Percentiles rank a stretch among this genome's conserved stretches.
Conservation (phyloP, 768 basidiomycete genomes). For the Neoboletus magnificus region DNA sequence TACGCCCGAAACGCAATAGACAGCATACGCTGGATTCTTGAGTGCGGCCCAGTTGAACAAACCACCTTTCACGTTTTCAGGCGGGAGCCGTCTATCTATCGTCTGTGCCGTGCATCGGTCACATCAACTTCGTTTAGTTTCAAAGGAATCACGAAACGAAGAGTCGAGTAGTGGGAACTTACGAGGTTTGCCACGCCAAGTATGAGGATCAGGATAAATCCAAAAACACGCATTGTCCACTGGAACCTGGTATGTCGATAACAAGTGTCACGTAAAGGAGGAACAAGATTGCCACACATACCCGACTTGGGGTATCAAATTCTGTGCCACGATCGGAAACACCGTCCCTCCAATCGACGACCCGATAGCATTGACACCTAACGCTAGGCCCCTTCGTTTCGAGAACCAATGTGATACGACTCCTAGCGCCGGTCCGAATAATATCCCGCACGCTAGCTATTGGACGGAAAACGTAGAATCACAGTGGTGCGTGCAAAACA, state of each 20-base stretch:
- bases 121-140: not conserved
- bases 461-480: not conserved
- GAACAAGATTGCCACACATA: constrained; percentile 26
- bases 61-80: constrained; percentile 51
- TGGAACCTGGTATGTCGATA: constrained; percentile 48
- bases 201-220: constrained; percentile 53
- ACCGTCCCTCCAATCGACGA: constrained; percentile 67
- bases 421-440: constrained; percentile 60
- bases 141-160: not conserved
- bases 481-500: not conserved
- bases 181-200: constrained; percentile 57
- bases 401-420: constrained; percentile 75
- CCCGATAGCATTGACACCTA: constrained; percentile 64
- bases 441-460: constrained; percentile 46
- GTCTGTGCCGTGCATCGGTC: constrained; percentile 11
- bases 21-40: constrained; percentile 42
- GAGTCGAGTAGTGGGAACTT: constrained; percentile 5
- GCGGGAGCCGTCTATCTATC: constrained; percentile 50
- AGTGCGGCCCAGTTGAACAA: constrained; percentile 55
- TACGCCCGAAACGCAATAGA: constrained; percentile 58
- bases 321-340: constrained; percentile 59
- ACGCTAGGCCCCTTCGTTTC: constrained; percentile 48
- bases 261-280: not conserved
- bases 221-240: constrained; percentile 74
- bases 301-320: constrained; percentile 55